Evolutionary conservation across 805 yeast genomes (phyloP).

Genomic region (Lipomyces mesembrius): DNA sequence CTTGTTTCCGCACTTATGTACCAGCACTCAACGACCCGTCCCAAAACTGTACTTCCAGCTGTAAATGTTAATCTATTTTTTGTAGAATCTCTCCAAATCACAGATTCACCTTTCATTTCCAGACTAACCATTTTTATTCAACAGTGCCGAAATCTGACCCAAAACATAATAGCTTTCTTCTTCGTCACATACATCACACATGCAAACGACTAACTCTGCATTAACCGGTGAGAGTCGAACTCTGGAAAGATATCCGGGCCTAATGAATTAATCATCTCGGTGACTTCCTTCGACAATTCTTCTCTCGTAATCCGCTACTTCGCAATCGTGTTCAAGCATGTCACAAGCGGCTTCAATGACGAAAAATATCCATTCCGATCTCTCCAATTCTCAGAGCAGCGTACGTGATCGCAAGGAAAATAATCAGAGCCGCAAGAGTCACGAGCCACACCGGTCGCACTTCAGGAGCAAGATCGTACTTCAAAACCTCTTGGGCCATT

Average conservation of each 20-base stretch:
- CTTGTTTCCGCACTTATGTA: not conserved
- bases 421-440: conserved; percentile 59
- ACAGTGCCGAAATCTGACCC: not conserved
- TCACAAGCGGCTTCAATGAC: conserved; percentile 77
- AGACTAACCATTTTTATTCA: not conserved
- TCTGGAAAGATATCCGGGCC: conserved; percentile 91
- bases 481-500: conserved; percentile 31
- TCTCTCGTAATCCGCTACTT: conserved; percentile 65
- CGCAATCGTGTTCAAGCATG: conserved; percentile 51
- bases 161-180: not conserved
- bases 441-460: conserved; percentile 45
- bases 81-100: not conserved
- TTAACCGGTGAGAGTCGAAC: conserved; percentile 52
- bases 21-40: not conserved
- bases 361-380: conserved; percentile 85
- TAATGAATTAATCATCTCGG: conserved; percentile 74
- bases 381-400: conserved; percentile 94
- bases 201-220: not conserved
- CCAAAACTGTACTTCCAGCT: conserved; percentile 11
- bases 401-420: conserved; percentile 74
- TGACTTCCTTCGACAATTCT: conserved; percentile 70
- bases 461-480: conserved; percentile 41
- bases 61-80: not conserved
- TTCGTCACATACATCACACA: not conserved
- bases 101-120: not conserved